Conservation (phyloP, 2,329 filamentous ascomycete species). For the Aaosphaeria arxii region DNA sequence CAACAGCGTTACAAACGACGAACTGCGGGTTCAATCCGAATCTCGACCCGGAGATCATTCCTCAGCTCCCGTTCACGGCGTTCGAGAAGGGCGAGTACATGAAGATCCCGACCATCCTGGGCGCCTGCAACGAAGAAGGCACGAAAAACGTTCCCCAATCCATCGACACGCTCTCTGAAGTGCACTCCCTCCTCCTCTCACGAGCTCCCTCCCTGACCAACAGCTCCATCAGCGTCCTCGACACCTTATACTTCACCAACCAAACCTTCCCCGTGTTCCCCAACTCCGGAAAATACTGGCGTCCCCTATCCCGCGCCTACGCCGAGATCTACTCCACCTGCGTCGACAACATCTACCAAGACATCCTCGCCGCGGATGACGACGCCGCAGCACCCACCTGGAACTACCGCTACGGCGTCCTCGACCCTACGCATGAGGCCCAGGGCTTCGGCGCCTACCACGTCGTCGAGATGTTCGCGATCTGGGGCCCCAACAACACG, state of each 20-base stretch:
- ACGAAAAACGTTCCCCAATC: slow-evolving; percentile 57
- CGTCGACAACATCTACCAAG: slow-evolving; percentile 56
- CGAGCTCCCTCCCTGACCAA: slow-evolving; percentile 57
- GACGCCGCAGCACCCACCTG: slow-evolving; percentile 47
- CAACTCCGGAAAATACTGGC: slow-evolving; percentile 55
- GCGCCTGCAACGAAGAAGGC: slow-evolving; percentile 61
- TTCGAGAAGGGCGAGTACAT: slow-evolving; percentile 50
- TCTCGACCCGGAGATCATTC: slow-evolving; percentile 51
- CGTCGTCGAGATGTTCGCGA: slow-evolving; percentile 62
- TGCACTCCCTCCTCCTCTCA: slow-evolving; percentile 55
- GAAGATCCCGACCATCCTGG: slow-evolving; percentile 54
- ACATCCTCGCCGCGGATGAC: slow-evolving; percentile 33
- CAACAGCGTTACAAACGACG: slow-evolving; percentile 41
- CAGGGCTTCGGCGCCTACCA: slow-evolving; percentile 64
- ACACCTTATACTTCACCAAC: slow-evolving; percentile 56
- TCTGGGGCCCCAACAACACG: slow-evolving; percentile 63
- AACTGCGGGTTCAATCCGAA: slow-evolving; percentile 47
- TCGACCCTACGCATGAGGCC: slow-evolving; percentile 53
- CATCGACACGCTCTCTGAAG: slow-evolving; percentile 47
- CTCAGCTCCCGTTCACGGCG: slow-evolving; percentile 48
- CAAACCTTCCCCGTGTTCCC: slow-evolving; percentile 41
- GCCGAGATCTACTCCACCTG: slow-evolving; percentile 67
- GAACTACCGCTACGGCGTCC: slow-evolving; percentile 69
- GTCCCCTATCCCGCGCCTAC: slow-evolving; percentile 56
- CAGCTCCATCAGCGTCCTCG: slow-evolving; percentile 51